Evolutionary conservation across 768 basidiomycete species (phyloP).

Genomic region (Tylopilus vinaceipallidus): DNA sequence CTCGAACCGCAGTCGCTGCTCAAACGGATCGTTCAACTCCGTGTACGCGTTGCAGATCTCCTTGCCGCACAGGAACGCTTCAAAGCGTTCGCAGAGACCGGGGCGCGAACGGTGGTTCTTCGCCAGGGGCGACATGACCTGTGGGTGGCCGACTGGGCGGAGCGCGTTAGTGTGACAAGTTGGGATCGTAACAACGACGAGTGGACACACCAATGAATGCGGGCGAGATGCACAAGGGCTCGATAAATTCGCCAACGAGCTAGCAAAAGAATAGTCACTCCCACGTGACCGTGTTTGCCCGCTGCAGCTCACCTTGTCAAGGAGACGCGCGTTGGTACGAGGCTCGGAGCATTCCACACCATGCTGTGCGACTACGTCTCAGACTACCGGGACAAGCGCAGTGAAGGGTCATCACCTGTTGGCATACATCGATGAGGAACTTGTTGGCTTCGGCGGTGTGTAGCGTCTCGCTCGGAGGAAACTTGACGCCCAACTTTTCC

Average conservation of each 20-base stretch:
- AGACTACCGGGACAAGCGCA: neutral
- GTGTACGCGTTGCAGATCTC: constrained; percentile 99
- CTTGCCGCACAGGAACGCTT: constrained; percentile 97
- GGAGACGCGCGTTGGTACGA: constrained; percentile 87
- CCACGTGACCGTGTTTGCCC: neutral
- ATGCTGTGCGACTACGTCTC: constrained; percentile 49
- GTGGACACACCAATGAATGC: constrained; percentile 78
- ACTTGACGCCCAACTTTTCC: constrained; percentile 86
- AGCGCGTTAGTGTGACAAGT: neutral
- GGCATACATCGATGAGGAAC: constrained; percentile 81
- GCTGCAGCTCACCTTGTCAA: constrained; percentile 73
- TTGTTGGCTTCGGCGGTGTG: constrained; percentile 86
- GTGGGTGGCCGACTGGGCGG: constrained; percentile 85
- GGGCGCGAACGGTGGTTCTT: constrained; percentile 98
- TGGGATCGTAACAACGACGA: no score
- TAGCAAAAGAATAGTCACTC: constrained; percentile 25
- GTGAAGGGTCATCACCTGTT: constrained; percentile 54
- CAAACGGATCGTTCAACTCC: constrained; percentile 98
- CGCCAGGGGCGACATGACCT: constrained; percentile 99
- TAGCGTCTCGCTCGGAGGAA: constrained; percentile 89
- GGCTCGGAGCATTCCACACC: constrained; percentile 97
- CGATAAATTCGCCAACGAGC: constrained; percentile 98
- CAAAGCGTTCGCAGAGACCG: constrained; percentile 97
- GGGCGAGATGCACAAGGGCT: constrained; percentile 93
- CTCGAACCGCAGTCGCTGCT: constrained; percentile 93